A percentile compares a stretch with the other conserved stretches of the same genome.
These are phyloP conservation scores for Speleostelium caveatum DNA, from an alignment of 78 protist genomes.

Conservation along the genomic window DNA sequence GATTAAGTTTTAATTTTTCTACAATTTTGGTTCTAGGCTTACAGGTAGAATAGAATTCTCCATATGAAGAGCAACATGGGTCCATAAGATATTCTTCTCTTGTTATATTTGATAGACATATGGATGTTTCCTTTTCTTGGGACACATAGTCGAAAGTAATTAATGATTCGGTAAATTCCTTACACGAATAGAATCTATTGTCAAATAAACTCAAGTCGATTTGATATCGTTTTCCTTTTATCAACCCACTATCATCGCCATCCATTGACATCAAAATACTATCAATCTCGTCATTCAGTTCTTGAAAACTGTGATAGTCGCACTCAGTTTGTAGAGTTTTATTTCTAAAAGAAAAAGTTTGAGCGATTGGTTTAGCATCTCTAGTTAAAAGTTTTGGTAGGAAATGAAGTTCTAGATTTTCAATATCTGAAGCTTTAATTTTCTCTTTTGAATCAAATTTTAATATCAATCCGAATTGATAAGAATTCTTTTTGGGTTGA, in stretches of 20 bases:
- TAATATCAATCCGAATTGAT: conserved; percentile 64
- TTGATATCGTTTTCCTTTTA: conserved; percentile 11
- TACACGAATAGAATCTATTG: conserved; percentile 17
- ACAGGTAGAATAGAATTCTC: conserved; percentile 7
- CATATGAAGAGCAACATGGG: conserved; percentile 49
- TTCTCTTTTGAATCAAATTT: no score
- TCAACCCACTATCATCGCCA: background rate
- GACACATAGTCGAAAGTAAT: background rate
- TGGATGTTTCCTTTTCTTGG: background rate
- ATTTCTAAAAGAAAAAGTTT: background rate
- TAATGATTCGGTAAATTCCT: background rate
- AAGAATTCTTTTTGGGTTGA: background rate
- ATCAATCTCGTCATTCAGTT: background rate
- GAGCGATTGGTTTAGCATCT: background rate
- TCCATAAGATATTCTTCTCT: background rate
- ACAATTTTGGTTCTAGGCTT: background rate
- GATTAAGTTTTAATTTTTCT: background rate
- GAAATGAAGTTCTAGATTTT: background rate
- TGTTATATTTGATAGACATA: background rate
- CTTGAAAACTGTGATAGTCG: background rate
- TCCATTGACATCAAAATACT: background rate
- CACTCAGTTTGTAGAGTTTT: background rate
- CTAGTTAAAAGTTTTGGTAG: background rate
- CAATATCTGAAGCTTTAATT: no score
- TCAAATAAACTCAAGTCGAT: conserved; percentile 1